A percentile compares a stretch with the other conserved stretches of the same genome.
These are phyloP conservation scores for Pachysandra terminalis DNA, from an alignment of 164 flowering plant genomes.

Conservation along the genomic window DNA sequence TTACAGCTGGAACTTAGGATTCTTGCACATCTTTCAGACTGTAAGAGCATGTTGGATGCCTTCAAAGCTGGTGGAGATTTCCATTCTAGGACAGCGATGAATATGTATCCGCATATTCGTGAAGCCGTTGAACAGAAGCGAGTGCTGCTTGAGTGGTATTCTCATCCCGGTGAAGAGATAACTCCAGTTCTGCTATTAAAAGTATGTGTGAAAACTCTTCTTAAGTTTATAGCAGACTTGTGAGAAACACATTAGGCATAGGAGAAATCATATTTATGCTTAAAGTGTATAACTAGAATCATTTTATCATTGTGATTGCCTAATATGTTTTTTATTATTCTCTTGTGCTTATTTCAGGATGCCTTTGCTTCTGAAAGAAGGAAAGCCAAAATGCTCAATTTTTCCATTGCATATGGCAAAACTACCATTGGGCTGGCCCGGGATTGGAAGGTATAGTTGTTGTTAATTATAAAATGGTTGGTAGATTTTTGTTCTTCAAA, in stretches of 20 bases:
- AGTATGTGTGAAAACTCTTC: constrained; percentile 34
- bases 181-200: constrained; percentile 90
- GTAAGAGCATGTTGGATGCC: no score
- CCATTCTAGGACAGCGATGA: constrained; percentile 98
- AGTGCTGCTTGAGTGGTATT: constrained; percentile 92
- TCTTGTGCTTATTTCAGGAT: constrained; percentile 50
- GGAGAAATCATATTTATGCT: no score
- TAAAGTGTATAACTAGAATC: no score
- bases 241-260: no score
- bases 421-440: constrained; percentile 84
- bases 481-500: no score
- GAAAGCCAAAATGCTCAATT: constrained; percentile 98
- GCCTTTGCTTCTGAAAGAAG: constrained; percentile 95
- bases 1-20: constrained; percentile 90
- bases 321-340: background rate
- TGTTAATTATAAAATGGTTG: no score
- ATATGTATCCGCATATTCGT: constrained; percentile 89
- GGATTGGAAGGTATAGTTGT: constrained; percentile 99
- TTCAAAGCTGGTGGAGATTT: constrained; percentile 98
- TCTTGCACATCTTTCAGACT: constrained; percentile 90
- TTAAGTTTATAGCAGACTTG: background rate
- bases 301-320: background rate
- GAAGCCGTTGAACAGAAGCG: constrained; percentile 59
- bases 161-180: constrained; percentile 86
- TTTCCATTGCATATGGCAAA: constrained; percentile 98